Conservation (phyloP, 306 rosid genomes). For the Castanopsis chinensis region DNA sequence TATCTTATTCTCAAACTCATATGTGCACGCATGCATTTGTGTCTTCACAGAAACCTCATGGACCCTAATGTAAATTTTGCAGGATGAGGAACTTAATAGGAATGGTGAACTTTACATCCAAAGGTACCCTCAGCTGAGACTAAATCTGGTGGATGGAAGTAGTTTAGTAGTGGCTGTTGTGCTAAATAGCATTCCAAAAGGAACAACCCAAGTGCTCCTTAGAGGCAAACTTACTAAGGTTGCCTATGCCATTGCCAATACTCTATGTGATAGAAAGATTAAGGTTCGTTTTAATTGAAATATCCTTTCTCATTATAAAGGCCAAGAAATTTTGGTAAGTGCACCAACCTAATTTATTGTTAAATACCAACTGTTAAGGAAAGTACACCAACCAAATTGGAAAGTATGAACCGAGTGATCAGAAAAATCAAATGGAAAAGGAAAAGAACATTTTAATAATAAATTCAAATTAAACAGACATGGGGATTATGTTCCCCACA, state of each 20-base stretch:
- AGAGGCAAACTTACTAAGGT: constrained; percentile 42
- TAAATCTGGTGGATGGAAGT: constrained; percentile 47
- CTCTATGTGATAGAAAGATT: constrained; percentile 28
- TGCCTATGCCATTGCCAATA: constrained; percentile 28
- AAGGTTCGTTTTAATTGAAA: constrained; percentile 16
- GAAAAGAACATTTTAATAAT: no score
- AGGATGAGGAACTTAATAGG: constrained; percentile 38
- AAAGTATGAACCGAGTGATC: no score
- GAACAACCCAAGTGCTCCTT: constrained; percentile 39
- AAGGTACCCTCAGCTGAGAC: constrained; percentile 28
- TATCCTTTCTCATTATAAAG: not conserved
- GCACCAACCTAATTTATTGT: no score
- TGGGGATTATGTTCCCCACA: no score
- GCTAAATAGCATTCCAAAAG: constrained; percentile 35
- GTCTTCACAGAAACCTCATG: no score
- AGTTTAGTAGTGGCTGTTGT: constrained; percentile 34
- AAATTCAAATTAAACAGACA: no score
- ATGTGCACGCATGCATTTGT: no score
- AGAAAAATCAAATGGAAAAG: no score
- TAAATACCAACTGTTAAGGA: no score
- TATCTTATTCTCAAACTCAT: no score
- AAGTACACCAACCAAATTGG: no score
- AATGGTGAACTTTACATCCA: constrained; percentile 35
- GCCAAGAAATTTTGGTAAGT: no score
- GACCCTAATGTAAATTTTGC: not conserved